Evolutionary conservation across 345 rosid genomes (phyloP).

Genomic region (Arabidopsis arenosa): DNA sequence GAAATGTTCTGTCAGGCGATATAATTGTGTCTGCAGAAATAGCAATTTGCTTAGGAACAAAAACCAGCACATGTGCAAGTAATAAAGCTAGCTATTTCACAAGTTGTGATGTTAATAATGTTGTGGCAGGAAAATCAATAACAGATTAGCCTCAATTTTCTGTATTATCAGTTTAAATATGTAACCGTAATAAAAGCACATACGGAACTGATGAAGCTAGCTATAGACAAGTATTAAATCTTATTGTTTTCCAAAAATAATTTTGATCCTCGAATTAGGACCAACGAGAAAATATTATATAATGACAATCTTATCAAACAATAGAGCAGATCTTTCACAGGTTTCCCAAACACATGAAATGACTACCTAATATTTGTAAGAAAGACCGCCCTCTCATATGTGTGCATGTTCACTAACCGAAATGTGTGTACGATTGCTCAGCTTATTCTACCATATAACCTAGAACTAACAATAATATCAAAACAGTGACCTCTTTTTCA

Average conservation of each 20-base stretch:
- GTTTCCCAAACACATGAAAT: neutral
- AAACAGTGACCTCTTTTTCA: neutral
- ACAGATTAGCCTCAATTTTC: neutral
- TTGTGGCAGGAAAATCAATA: neutral
- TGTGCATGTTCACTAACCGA: conserved; percentile 1
- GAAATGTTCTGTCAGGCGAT: conserved; percentile 82
- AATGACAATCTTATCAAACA: conserved; percentile 15
- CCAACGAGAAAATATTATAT: neutral
- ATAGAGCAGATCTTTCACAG: neutral
- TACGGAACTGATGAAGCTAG: neutral
- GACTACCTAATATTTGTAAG: neutral
- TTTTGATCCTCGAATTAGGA: neutral
- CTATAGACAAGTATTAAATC: conserved; percentile 4
- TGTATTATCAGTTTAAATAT: neutral
- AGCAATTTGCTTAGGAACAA: conserved; percentile 19
- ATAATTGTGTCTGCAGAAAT: conserved; percentile 77
- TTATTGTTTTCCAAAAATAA: conserved; percentile 7
- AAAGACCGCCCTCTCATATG: conserved; percentile 11
- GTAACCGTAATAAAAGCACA: neutral
- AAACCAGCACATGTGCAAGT: conserved; percentile 25
- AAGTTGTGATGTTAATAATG: conserved; percentile 1
- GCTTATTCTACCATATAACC: conserved; percentile 12
- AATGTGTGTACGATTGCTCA: conserved; percentile 1
- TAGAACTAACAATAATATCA: conserved; percentile 8
- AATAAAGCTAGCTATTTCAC: conserved; percentile 15